Evolutionary conservation across 495 filamentous ascomycete species (phyloP), one percentile per base, ranked within the genome.

Genomic region (Aspergillus wentii): DNA sequence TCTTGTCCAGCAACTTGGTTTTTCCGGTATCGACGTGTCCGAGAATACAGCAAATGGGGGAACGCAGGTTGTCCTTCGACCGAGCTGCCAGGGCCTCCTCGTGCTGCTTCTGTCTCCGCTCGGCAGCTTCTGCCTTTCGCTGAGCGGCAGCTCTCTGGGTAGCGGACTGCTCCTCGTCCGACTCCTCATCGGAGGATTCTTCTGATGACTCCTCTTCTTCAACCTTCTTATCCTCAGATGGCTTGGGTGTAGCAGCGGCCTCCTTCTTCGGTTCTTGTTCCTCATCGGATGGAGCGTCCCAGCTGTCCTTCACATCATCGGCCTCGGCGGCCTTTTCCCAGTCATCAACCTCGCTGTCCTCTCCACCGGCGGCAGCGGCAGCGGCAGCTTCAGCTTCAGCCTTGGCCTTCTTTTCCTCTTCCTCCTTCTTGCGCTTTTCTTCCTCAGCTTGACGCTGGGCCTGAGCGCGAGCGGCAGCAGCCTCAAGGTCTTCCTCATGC

Each of bases 1-100:
- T 91, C 72, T 97, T 97, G 72, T 99, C 94, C 36, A 99, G 74
- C 40, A 99, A 70, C 69, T 99, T 99, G 14, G 94, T 99, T 74
- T 99, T 99, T 54, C 94, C 94, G 26, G 94, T 99, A 80, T 99
- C 94, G 74, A 99, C 94, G 75, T 99, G 94, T 43, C 94, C 94
- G 33, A 99, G 78, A 76, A 99, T 97, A 83, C 91, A 96, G 71
- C 94, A 99, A 61, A 99, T 99, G 23, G 92, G 92, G 34, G 91
- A 96, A 22, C 94, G 86, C 18, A 99, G 83, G 61, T 99, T 79
- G 54, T 97, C 87, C 66, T 86, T 88, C 1, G 90, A 96, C 36
- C 90, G 77, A 40, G 91, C 92, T 25, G 88, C 89, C 57, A 96
- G 55, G 17, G 92, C 92, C 37, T 89, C 91, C 58, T 95, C 85